Evolutionary conservation across 306 rosid genomes (phyloP).

Genomic region (Rosa lucieae): DNA sequence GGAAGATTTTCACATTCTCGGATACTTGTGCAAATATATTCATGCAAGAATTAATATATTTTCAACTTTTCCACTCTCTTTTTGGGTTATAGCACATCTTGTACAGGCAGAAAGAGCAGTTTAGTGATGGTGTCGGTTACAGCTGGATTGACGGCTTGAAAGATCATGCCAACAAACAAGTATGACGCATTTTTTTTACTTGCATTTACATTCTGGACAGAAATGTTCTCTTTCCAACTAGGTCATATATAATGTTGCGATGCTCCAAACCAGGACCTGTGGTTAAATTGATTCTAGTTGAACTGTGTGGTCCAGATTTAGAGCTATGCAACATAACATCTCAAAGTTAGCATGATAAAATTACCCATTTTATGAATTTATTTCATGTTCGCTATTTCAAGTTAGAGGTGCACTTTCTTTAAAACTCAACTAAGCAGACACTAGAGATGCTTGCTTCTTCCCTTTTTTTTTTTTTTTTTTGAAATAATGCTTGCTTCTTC

Average conservation of each 20-base stretch:
- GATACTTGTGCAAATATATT: too few relatives aligned
- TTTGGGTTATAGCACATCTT: constrained; percentile 61
- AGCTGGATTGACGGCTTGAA: constrained; percentile 98
- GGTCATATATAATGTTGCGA: neutral
- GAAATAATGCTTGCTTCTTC: neutral
- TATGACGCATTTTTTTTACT: constrained; percentile 28
- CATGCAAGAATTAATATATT: neutral
- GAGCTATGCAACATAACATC: neutral
- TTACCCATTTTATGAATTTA: neutral
- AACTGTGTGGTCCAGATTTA: neutral
- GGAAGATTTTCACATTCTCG: neutral
- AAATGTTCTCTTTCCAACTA: neutral
- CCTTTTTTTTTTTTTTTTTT: neutral
- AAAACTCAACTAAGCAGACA: neutral
- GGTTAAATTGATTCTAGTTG: neutral
- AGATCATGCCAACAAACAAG: constrained; percentile 79
- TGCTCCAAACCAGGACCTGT: neutral
- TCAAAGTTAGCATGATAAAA: neutral
- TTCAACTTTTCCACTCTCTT: neutral
- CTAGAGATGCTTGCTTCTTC: neutral
- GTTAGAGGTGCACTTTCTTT: constrained; percentile 5
- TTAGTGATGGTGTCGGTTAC: constrained; percentile 97
- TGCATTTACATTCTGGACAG: neutral
- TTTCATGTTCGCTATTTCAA: constrained; percentile 12
- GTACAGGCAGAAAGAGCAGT: constrained; percentile 97